phyloP scores from a whole-genome alignment of 768 basidiomycete species.

The Collybia nuda region DNA sequence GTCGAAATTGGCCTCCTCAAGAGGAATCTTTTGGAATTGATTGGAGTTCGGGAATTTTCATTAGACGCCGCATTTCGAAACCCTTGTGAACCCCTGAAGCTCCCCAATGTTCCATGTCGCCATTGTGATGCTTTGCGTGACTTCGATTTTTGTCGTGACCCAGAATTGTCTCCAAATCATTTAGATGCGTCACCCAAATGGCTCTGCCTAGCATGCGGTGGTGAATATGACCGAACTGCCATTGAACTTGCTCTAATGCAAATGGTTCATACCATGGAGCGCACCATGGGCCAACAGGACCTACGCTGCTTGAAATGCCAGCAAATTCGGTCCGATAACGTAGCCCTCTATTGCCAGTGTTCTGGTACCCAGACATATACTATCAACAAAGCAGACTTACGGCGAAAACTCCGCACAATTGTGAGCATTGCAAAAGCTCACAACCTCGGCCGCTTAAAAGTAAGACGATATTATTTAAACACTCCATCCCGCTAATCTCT shows the following conservation, averaged over 20 bases:
- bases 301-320: constrained; percentile 86
- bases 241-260: constrained; percentile 89
- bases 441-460: constrained; percentile 66
- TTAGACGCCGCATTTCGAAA: constrained; percentile 84
- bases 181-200: constrained; percentile 55
- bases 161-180: constrained; percentile 69
- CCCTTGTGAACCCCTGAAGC: constrained; percentile 85
- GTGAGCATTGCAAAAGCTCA: constrained; percentile 81
- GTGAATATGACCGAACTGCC: constrained; percentile 84
- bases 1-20: constrained; percentile 89
- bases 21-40: constrained; percentile 85
- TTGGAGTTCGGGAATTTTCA: constrained; percentile 86
- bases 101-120: constrained; percentile 85
- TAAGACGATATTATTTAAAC: constrained; percentile 23
- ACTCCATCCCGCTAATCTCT: background rate
- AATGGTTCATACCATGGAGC: constrained; percentile 66
- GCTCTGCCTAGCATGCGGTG: constrained; percentile 70
- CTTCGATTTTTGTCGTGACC: constrained; percentile 95
- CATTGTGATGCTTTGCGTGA: constrained; percentile 84
- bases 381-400: constrained; percentile 68
- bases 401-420: constrained; percentile 74
- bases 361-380: constrained; percentile 82
- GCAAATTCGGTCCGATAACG: constrained; percentile 87
- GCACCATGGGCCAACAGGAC: constrained; percentile 85
- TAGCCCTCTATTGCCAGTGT: constrained; percentile 83